Evolutionary conservation across 768 basidiomycete genomes (phyloP).

Genomic region (Postia placenta): DNA sequence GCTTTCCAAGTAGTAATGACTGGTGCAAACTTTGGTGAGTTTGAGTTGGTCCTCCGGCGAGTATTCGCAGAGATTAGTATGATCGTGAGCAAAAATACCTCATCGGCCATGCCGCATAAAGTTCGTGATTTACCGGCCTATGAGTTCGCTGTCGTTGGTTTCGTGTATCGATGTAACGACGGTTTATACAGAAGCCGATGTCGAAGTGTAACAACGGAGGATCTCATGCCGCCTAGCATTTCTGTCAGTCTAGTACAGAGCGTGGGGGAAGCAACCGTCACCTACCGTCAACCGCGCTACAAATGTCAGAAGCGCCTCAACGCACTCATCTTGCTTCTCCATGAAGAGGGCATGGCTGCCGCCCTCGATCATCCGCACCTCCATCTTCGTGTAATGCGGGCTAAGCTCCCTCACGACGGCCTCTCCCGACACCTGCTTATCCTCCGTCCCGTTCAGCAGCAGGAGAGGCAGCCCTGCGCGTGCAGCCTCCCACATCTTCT

Average conservation of each 20-base stretch:
- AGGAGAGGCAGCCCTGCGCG: constrained; percentile 13
- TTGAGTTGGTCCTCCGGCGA: too few relatives aligned
- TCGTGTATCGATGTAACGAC: too few relatives aligned
- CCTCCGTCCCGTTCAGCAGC: constrained; percentile 10
- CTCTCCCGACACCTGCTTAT: constrained; percentile 19
- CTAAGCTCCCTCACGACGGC: constrained; percentile 22
- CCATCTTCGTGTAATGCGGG: constrained; percentile 28
- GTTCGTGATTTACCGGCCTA: too few relatives aligned
- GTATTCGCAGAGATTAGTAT: too few relatives aligned
- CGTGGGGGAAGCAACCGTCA: not conserved
- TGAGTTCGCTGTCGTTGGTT: too few relatives aligned
- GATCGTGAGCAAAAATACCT: too few relatives aligned
- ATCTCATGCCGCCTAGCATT: too few relatives aligned
- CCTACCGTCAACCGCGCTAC: constrained; percentile 10
- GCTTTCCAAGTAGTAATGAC: too few relatives aligned
- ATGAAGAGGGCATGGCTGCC: constrained; percentile 29
- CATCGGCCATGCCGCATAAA: too few relatives aligned
- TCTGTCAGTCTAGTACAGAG: not conserved
- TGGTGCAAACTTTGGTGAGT: too few relatives aligned
- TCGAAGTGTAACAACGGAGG: too few relatives aligned
- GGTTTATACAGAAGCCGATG: too few relatives aligned
- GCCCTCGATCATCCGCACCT: constrained; percentile 23
- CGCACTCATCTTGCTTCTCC: constrained; percentile 24
- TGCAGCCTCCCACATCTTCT: constrained; percentile 10
- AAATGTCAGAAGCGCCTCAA: constrained; percentile 13